Evolutionary conservation across 2,329 filamentous ascomycete genomes (phyloP).

Genomic region (Trichoderma endophyticum): DNA sequence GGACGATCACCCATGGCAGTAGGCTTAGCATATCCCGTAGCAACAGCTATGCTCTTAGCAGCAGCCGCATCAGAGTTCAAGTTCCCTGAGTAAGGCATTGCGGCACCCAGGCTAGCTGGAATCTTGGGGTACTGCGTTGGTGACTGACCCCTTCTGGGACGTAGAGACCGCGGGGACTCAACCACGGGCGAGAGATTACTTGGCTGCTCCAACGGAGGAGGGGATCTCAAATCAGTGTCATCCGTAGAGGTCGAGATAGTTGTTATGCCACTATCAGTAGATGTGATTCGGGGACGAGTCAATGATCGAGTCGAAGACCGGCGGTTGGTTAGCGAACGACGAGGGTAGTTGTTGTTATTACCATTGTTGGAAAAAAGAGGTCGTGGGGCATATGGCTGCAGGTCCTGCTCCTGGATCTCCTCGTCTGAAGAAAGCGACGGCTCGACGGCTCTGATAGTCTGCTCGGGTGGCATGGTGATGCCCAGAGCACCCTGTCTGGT

Average conservation of each 20-base stretch:
- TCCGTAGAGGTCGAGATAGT: slow-evolving; percentile 33
- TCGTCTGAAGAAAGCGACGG: slow-evolving; percentile 16
- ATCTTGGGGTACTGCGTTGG: slow-evolving; percentile 34
- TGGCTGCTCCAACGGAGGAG: slow-evolving; percentile 23
- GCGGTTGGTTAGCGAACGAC: slow-evolving; percentile 6
- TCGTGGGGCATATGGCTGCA: not conserved
- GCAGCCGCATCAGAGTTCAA: not conserved
- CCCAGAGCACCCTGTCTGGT: not conserved
- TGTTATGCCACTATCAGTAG: slow-evolving; percentile 34
- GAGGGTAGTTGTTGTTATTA: slow-evolving; percentile 15
- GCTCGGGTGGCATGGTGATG: not conserved
- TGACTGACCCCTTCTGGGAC: slow-evolving; percentile 28
- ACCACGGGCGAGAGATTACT: slow-evolving; percentile 47
- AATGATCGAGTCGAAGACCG: slow-evolving; percentile 23
- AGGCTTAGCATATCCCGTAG: not conserved
- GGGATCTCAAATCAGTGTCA: slow-evolving; percentile 17
- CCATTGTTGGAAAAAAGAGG: not conserved
- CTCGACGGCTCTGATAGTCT: slow-evolving; percentile 18
- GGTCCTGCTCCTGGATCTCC: slow-evolving; percentile 8
- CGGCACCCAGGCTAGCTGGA: slow-evolving; percentile 19
- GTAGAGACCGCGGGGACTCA: slow-evolving; percentile 47
- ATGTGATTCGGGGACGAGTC: slow-evolving; percentile 27
- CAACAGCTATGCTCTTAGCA: not conserved
- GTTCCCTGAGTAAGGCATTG: not conserved
- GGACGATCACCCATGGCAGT: not conserved